Conservation (phyloP, 129 eudicot species). For the Rutidosis leptorrhynchoides region DNA sequence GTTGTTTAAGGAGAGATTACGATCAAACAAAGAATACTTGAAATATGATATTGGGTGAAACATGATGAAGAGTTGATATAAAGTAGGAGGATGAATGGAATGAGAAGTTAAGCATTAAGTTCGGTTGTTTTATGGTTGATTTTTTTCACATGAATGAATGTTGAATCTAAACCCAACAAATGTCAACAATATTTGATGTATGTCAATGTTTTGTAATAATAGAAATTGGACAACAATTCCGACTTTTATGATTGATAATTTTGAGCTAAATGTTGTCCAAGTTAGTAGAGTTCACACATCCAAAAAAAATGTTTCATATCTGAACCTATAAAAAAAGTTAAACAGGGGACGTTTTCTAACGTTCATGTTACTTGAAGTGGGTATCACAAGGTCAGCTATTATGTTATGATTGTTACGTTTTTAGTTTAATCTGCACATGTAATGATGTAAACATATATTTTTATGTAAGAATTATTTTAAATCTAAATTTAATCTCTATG, state of each 20-base stretch:
- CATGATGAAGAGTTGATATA: conserved; percentile 7
- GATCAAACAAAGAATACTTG: not conserved
- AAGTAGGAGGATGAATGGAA: not conserved
- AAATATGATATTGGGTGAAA: not conserved
- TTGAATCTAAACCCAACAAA: conserved; percentile 22
- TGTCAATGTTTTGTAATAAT: not conserved
- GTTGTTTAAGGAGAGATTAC: not conserved
- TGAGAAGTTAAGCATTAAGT: conserved; percentile 20
- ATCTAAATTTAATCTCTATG: too few relatives aligned
- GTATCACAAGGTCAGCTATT: too few relatives aligned
- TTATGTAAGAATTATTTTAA: too few relatives aligned
- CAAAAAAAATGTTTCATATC: too few relatives aligned
- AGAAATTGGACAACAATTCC: not conserved
- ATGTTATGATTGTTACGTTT: too few relatives aligned
- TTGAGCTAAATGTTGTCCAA: not conserved
- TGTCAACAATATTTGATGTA: conserved; percentile 3
- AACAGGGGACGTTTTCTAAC: too few relatives aligned
- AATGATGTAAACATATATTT: too few relatives aligned
- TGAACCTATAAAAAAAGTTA: too few relatives aligned
- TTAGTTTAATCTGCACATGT: too few relatives aligned
- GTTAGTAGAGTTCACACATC: not conserved
- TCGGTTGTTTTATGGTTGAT: conserved; percentile 22
- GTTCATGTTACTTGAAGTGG: too few relatives aligned
- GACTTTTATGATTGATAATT: not conserved
- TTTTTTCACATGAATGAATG: conserved; percentile 6